Evolutionary conservation across 2,329 filamentous ascomycete species (phyloP).

Genomic region (Elsinoe fawcettii): DNA sequence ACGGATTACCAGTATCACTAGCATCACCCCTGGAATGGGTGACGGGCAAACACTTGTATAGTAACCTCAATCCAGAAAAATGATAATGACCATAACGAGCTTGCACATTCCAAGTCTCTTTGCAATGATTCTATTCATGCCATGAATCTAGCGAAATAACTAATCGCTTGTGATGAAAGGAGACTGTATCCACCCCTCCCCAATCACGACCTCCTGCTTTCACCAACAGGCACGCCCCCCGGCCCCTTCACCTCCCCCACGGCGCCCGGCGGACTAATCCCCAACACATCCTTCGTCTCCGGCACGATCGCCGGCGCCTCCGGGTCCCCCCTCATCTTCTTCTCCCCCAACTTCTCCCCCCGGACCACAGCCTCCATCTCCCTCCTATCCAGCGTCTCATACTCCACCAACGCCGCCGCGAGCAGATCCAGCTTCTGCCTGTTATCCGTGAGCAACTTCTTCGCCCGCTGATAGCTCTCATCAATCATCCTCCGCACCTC

Average conservation of each 20-base stretch:
- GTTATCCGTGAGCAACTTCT: slow-evolving; percentile 61
- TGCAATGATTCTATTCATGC: background rate
- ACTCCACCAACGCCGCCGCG: slow-evolving; percentile 83
- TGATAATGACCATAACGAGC: background rate
- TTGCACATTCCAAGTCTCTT: background rate
- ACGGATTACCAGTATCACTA: slow-evolving; percentile 13
- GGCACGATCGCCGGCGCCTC: slow-evolving; percentile 62
- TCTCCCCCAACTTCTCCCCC: slow-evolving; percentile 70
- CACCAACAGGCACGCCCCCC: slow-evolving; percentile 3
- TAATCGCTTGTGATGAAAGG: slow-evolving; percentile 7
- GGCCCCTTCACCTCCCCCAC: slow-evolving; percentile 5
- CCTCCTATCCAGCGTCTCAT: slow-evolving; percentile 81
- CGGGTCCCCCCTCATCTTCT: slow-evolving; percentile 55
- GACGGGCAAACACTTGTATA: background rate
- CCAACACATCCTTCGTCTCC: slow-evolving; percentile 27
- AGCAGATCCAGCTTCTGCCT: slow-evolving; percentile 80
- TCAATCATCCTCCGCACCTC: slow-evolving; percentile 82
- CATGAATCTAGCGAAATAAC: background rate
- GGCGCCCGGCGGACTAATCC: slow-evolving; percentile 6
- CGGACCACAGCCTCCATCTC: slow-evolving; percentile 87
- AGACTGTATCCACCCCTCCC: background rate
- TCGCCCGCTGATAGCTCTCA: slow-evolving; percentile 69
- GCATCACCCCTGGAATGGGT: background rate
- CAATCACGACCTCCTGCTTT: background rate
- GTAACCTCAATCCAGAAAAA: background rate